Percentiles rank a stretch among this genome's conserved stretches.
Evolutionary conservation across 345 rosid species (phyloP).

Genomic region (Arabis hirsuta): DNA sequence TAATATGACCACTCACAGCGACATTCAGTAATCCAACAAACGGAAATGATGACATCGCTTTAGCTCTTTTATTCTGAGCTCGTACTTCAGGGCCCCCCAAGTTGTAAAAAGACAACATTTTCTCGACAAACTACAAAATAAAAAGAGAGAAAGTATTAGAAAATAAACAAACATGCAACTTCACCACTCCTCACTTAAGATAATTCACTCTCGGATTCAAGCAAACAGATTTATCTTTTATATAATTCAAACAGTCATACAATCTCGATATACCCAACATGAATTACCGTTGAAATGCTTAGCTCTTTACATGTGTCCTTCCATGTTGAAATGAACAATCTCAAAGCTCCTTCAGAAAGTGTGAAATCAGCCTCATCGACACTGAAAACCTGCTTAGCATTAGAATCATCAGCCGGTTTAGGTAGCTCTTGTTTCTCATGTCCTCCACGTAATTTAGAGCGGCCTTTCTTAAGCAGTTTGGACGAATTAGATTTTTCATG

Average conservation of each 20-base stretch:
- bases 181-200: constrained; percentile 12
- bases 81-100: constrained; percentile 38
- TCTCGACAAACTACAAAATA: constrained; percentile 62
- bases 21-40: constrained; percentile 70
- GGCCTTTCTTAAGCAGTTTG: constrained; percentile 37
- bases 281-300: constrained; percentile 56
- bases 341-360: constrained; percentile 53
- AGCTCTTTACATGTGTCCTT: constrained; percentile 75
- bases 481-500: constrained; percentile 45
- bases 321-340: constrained; percentile 77
- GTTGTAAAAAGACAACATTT: constrained; percentile 65
- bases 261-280: constrained; percentile 27
- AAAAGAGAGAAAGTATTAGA: constrained; percentile 32
- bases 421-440: constrained; percentile 45
- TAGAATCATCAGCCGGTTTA: constrained; percentile 38
- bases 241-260: constrained; percentile 14
- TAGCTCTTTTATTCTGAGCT: constrained; percentile 36
- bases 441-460: constrained; percentile 48
- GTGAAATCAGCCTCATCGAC: constrained; percentile 52
- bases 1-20: constrained; percentile 66
- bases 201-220: constrained; percentile 8
- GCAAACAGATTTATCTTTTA: constrained; percentile 3
- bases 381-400: constrained; percentile 34
- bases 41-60: constrained; percentile 53
- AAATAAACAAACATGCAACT: constrained; percentile 22